Evolutionary conservation across 192 early-diverging fungal genomes (phyloP), one percentile per base, ranked within the genome.

Genomic region (Coemansia guatemalensis): DNA sequence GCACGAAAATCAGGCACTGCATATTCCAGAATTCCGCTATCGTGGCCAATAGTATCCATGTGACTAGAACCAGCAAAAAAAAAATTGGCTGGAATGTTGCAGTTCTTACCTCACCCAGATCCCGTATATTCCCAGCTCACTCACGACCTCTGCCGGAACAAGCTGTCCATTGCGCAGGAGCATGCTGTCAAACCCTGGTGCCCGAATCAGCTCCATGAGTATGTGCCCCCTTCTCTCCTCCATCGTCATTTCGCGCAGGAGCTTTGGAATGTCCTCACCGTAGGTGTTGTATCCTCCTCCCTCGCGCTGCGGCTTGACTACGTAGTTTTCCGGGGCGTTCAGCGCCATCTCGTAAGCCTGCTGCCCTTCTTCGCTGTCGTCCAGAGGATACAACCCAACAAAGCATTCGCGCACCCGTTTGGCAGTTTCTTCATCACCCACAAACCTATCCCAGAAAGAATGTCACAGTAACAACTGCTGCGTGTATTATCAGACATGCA

Each of bases 201-300:
- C 88, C 7, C 85, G 73, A 59, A 99, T 99, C 9, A 97, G 75
- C 56, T 97, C 95, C 97, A 99, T 99, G 12, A 99, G 73, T 59
- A 99, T 99, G 61, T 91, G 96, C 0, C 90, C 93, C 64, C 86
- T 88, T 12, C 90, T 81, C 65, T 93, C 92, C 41, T 86, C 72
- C 21, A 60, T 71, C 2, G 84, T 68, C 48, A 97, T 51, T 21
- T 68, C 67, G 8, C 58, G 48, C 4, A 99, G 61, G 7, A 71
- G 61, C 8, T 23, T 54, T 1, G 86, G 84, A 62, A 99, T 93
- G 64, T 97, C 92, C 18, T 84, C 68, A 17, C 92, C 90, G 66
- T 99, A 99, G 12, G 93, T 79, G 82, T 99, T 99, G 81, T 97
- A 93, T 26, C 73, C 96, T 52, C 96, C 96, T 3, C 96, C 96